Evolutionary conservation across 148 eudicot genomes (phyloP).

Genomic region (Rhododendron ovatum): DNA sequence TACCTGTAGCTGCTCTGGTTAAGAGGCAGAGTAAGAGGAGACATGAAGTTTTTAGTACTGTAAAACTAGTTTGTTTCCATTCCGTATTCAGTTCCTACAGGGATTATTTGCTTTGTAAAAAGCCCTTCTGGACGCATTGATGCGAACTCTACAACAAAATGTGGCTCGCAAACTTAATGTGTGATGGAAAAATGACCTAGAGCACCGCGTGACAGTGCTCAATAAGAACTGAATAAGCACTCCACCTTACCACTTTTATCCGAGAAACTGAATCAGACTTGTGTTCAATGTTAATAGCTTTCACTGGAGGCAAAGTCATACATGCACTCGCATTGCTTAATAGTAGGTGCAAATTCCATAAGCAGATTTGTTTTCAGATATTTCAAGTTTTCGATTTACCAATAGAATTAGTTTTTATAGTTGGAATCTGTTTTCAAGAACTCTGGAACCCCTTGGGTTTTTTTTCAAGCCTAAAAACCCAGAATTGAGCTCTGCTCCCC

Average conservation of each 20-base stretch:
- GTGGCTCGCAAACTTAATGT: neutral
- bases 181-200: neutral
- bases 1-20: neutral
- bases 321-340: neutral
- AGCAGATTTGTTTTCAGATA: neutral
- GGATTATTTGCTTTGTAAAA: neutral
- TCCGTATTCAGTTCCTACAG: neutral
- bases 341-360: neutral
- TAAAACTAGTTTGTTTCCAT: neutral
- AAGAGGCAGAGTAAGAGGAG: neutral
- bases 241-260: neutral
- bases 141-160: neutral
- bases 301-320: neutral
- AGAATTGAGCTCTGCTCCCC: no score
- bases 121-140: neutral
- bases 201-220: neutral
- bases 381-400: neutral
- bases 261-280: neutral
- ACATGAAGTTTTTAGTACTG: neutral
- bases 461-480: no score
- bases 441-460: no score
- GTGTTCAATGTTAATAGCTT: neutral
- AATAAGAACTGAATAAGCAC: no score
- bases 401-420: neutral
- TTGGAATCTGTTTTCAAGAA: no score